A percentile compares a stretch with the other conserved stretches of the same genome.
Conservation (phyloP, 495 filamentous ascomycete genomes). For the Aspergillus sclerotioniger region DNA sequence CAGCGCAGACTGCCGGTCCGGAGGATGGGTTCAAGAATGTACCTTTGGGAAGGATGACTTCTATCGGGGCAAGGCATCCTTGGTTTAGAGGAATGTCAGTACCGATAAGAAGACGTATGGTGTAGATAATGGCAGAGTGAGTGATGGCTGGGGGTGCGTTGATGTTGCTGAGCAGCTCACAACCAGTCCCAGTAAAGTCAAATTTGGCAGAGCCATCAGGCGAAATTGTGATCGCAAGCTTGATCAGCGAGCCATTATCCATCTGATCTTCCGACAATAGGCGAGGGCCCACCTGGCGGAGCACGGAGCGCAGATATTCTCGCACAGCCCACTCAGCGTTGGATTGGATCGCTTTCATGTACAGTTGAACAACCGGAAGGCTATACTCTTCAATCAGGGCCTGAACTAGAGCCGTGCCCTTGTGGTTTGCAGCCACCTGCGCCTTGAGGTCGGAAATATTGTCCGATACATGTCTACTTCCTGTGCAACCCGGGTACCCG, state of each 20-base stretch:
- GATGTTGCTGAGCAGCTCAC: conserved; percentile 86
- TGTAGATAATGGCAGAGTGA: conserved; percentile 72
- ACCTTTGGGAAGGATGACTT: conserved; percentile 71
- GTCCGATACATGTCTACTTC: conserved; percentile 82
- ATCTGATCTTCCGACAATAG: conserved; percentile 86
- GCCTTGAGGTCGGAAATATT: conserved; percentile 96
- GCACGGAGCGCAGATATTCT: conserved; percentile 73
- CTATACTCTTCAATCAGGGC: conserved; percentile 83
- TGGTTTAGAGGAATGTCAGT: conserved; percentile 94
- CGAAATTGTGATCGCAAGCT: conserved; percentile 80
- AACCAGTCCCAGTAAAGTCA: conserved; percentile 80
- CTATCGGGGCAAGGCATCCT: conserved; percentile 82
- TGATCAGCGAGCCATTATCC: conserved; percentile 91
- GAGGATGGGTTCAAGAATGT: conserved; percentile 79
- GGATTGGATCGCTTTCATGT: conserved; percentile 89
- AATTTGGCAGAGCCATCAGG: conserved; percentile 81
- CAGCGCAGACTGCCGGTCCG: conserved; percentile 76
- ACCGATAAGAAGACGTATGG: conserved; percentile 78
- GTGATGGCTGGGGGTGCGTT: conserved; percentile 89
- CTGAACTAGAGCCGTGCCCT: conserved; percentile 86
- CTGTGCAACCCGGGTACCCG: conserved; percentile 80
- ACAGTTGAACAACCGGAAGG: conserved; percentile 85
- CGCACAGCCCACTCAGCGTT: conserved; percentile 82
- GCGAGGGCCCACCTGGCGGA: conserved; percentile 64
- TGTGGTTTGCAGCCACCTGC: conserved; percentile 92